A percentile compares a stretch with the other conserved stretches of the same genome.
phyloP scores from a whole-genome alignment of 2,329 filamentous ascomycete species.

The Lachnellula cervina region DNA sequence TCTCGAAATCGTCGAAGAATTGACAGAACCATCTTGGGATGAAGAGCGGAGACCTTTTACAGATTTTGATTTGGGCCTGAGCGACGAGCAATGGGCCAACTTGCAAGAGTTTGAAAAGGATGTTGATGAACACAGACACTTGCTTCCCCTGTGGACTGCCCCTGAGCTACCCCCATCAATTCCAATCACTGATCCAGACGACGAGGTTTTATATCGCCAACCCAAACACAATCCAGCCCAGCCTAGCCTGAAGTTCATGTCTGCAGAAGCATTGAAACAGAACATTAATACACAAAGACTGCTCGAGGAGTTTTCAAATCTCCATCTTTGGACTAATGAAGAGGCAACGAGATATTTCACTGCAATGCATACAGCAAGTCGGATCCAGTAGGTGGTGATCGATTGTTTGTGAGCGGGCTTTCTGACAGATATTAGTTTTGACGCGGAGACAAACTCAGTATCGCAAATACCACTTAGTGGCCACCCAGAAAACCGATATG shows the following conservation, averaged over 20 bases:
- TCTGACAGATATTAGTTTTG: slow-evolving; percentile 2
- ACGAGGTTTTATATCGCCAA: background rate
- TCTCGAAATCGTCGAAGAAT: slow-evolving; percentile 7
- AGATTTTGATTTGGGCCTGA: background rate
- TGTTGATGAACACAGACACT: background rate
- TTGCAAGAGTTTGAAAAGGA: slow-evolving; percentile 13
- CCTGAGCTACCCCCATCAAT: background rate
- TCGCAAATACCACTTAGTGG: slow-evolving; percentile 22
- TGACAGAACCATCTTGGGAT: slow-evolving; percentile 20
- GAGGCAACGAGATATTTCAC: slow-evolving; percentile 4
- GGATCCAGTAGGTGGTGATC: slow-evolving; percentile 15
- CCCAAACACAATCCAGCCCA: background rate
- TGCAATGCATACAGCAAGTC: background rate
- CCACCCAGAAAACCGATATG: slow-evolving; percentile 28
- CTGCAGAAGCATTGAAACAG: background rate
- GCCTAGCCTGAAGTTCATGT: background rate
- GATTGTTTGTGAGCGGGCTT: background rate
- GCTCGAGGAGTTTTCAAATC: background rate
- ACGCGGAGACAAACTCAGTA: slow-evolving; percentile 2
- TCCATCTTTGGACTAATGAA: slow-evolving; percentile 4
- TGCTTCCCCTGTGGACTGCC: slow-evolving; percentile 9
- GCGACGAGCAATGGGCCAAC: background rate
- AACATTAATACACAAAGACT: background rate
- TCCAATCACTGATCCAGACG: background rate
- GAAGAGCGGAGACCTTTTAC: background rate